These are phyloP conservation scores for Phlyctochytrium planicorne DNA, from an alignment of 192 early-diverging fungal genomes.

Conservation along the genomic window DNA sequence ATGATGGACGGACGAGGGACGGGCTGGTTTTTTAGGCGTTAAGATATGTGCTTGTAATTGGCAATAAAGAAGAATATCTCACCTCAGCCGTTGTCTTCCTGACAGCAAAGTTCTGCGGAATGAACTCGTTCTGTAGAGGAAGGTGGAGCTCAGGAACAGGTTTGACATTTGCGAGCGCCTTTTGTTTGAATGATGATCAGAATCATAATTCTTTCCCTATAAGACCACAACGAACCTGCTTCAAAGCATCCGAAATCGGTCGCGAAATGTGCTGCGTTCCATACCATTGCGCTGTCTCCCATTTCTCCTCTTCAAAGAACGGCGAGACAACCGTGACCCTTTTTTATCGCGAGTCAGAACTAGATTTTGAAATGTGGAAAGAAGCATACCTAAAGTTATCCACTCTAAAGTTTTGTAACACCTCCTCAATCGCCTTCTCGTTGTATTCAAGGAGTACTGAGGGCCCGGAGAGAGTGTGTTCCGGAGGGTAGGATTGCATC, in stretches of 20 bases:
- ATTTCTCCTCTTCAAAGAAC: constrained; percentile 35
- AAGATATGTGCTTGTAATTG: neutral
- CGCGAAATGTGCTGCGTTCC: constrained; percentile 74
- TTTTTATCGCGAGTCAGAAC: neutral
- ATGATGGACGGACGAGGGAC: constrained; percentile 53
- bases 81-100: constrained; percentile 11
- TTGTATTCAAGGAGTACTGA: constrained; percentile 69
- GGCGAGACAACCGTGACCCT: constrained; percentile 39
- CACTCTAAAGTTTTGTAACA: constrained; percentile 57
- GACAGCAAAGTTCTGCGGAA: constrained; percentile 80
- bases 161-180: constrained; percentile 14
- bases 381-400: constrained; percentile 53
- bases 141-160: constrained; percentile 62
- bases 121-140: constrained; percentile 78
- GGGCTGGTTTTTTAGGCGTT: constrained; percentile 17
- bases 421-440: constrained; percentile 60
- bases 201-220: constrained; percentile 72
- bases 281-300: constrained; percentile 74
- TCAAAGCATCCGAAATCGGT: constrained; percentile 53
- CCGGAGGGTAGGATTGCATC: constrained; percentile 78
- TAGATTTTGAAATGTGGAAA: constrained; percentile 10
- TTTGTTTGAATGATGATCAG: constrained; percentile 73
- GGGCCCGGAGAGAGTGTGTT: constrained; percentile 65
- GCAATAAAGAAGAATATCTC: constrained; percentile 22
- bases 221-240: constrained; percentile 55